phyloP scores from a whole-genome alignment of 2,329 filamentous ascomycete genomes.

The Bipolaris oryzae region DNA sequence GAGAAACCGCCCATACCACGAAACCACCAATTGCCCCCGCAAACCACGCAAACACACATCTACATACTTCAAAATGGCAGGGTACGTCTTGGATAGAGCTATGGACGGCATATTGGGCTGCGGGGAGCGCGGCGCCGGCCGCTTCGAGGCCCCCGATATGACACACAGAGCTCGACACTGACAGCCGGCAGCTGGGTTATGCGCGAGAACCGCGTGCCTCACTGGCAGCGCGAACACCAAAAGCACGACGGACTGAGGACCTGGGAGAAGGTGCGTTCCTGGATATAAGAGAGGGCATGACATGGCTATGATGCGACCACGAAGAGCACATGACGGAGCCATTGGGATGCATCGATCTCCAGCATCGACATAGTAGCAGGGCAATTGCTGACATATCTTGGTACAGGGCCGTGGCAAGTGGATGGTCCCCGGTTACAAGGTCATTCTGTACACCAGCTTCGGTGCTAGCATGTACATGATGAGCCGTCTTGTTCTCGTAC shows the following conservation, averaged over 20 bases:
- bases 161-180: conserved; percentile 32
- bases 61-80: conserved; percentile 52
- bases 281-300: conserved; percentile 16
- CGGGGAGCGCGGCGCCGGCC: conserved; percentile 20
- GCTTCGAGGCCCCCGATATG: conserved; percentile 13
- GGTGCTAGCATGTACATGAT: conserved; percentile 75
- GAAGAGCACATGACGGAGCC: neutral
- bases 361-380: neutral
- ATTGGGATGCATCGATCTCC: neutral
- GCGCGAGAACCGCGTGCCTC: conserved; percentile 76
- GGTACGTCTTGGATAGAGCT: conserved; percentile 45
- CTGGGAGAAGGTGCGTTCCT: conserved; percentile 75
- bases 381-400: conserved; percentile 21
- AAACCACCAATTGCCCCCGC: conserved; percentile 44
- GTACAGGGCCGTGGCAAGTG: conserved; percentile 69
- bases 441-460: conserved; percentile 66
- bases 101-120: neutral
- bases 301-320: conserved; percentile 1
- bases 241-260: conserved; percentile 72
- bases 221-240: conserved; percentile 78
- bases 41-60: conserved; percentile 31
- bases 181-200: conserved; percentile 57
- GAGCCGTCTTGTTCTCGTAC: conserved; percentile 68
- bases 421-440: conserved; percentile 72
- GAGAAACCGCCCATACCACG: conserved; percentile 34